Evolutionary conservation across 306 rosid genomes (phyloP).

Genomic region (Alnus rubra): DNA sequence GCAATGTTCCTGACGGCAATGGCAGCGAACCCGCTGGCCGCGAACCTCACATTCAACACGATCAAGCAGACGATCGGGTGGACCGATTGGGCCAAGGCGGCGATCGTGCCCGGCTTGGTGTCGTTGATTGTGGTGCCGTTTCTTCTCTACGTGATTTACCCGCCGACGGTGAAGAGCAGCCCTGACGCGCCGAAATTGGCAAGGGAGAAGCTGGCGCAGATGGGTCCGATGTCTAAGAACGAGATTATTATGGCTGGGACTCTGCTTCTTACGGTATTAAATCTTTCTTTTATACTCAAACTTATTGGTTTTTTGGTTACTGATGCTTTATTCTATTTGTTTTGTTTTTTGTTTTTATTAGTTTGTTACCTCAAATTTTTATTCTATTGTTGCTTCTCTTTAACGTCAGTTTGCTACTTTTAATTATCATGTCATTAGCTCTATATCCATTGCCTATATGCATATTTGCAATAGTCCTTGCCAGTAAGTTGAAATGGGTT

Average conservation of each 20-base stretch:
- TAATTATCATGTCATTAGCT: too few species aligned
- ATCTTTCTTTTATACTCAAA: not conserved
- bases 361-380: too few species aligned
- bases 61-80: conserved; percentile 91
- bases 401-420: too few species aligned
- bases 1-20: conserved; percentile 95
- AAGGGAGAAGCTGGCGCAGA: conserved; percentile 72
- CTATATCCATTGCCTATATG: too few species aligned
- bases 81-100: conserved; percentile 96
- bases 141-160: conserved; percentile 76
- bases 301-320: not conserved
- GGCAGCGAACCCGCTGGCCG: conserved; percentile 98
- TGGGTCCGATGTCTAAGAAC: conserved; percentile 81
- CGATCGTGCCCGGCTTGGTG: conserved; percentile 81
- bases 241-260: conserved; percentile 93
- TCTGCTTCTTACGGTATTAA: conserved; percentile 78
- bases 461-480: too few species aligned
- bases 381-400: too few species aligned
- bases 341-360: not conserved
- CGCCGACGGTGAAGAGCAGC: conserved; percentile 80
- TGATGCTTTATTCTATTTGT: not conserved
- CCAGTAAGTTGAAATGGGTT: too few species aligned
- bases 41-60: conserved; percentile 64
- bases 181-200: conserved; percentile 98
- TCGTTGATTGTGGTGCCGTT: conserved; percentile 86